phyloP scores from a whole-genome alignment of 2,329 filamentous ascomycete genomes.

The Phyllosticta capitalensis region DNA sequence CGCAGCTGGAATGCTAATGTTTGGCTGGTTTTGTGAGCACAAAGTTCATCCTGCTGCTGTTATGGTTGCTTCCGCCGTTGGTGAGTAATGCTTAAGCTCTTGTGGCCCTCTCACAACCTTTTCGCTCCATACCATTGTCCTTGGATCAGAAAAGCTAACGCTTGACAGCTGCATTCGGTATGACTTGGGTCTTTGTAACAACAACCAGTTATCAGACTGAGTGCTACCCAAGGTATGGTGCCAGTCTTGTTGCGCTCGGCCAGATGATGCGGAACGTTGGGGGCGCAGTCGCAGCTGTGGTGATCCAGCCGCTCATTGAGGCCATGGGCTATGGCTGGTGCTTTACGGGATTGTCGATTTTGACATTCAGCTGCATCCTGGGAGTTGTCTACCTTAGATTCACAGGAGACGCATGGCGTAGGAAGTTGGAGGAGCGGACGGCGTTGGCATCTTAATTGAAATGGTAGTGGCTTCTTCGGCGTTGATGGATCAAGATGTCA shows the following conservation, averaged over 20 bases:
- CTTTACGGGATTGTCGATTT: conserved; percentile 30
- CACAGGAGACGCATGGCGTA: not conserved
- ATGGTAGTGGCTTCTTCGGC: not conserved
- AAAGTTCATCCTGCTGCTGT: conserved; percentile 21
- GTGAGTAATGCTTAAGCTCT: conserved; percentile 9
- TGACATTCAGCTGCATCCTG: conserved; percentile 19
- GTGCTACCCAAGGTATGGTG: conserved; percentile 30
- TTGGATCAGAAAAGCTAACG: not conserved
- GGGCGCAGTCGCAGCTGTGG: conserved; percentile 30
- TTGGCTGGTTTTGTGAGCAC: conserved; percentile 31
- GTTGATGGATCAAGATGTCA: not conserved
- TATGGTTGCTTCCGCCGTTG: conserved; percentile 23
- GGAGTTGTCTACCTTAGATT: conserved; percentile 4
- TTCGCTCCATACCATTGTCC: too few species aligned
- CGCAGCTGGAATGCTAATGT: conserved; percentile 31
- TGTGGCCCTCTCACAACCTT: not conserved
- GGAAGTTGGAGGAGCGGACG: not conserved
- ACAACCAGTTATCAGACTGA: conserved; percentile 35
- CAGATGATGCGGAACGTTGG: conserved; percentile 33
- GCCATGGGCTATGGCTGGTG: conserved; percentile 32
- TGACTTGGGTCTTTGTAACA: conserved; percentile 35
- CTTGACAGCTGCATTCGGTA: conserved; percentile 25
- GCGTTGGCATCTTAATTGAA: not conserved
- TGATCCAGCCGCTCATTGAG: conserved; percentile 26
- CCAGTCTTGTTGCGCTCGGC: conserved; percentile 32